A percentile compares a stretch with the other conserved stretches of the same genome.
Evolutionary conservation across 352 stramenopile species (phyloP).

Genomic region (Pythium aphanidermatum): DNA sequence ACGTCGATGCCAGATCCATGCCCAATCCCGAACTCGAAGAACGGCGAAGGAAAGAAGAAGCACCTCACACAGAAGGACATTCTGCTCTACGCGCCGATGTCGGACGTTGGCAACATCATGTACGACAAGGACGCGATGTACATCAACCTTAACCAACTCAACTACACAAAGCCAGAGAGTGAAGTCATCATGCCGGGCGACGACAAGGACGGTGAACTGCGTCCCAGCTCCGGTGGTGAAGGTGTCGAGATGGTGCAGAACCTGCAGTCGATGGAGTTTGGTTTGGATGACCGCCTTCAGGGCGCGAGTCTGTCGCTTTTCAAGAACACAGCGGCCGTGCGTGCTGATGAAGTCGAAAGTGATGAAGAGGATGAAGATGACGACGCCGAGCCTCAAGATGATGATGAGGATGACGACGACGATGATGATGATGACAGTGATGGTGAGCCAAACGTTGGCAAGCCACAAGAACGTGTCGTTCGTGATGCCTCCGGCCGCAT

Average conservation of each 20-base stretch:
- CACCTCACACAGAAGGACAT: slow-evolving; percentile 73
- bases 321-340: slow-evolving; percentile 87
- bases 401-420: slow-evolving; percentile 42
- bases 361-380: slow-evolving; percentile 51
- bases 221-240: slow-evolving; percentile 49
- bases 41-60: slow-evolving; percentile 71
- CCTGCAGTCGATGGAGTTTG: slow-evolving; percentile 88
- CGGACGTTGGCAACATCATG: slow-evolving; percentile 96
- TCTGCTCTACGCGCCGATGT: slow-evolving; percentile 71
- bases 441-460: slow-evolving; percentile 34
- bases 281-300: slow-evolving; percentile 93
- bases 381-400: slow-evolving; percentile 40
- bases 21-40: slow-evolving; percentile 82
- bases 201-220: slow-evolving; percentile 39
- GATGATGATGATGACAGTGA: slow-evolving; percentile 44
- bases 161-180: slow-evolving; percentile 94
- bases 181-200: slow-evolving; percentile 46
- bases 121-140: slow-evolving; percentile 99
- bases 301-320: slow-evolving; percentile 94
- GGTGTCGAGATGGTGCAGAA: slow-evolving; percentile 93
- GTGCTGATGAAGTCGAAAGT: slow-evolving; percentile 69
- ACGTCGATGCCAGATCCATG: slow-evolving; percentile 95
- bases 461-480: slow-evolving; percentile 62
- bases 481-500: slow-evolving; percentile 63
- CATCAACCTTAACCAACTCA: slow-evolving; percentile 94